A percentile compares a stretch with the other conserved stretches of the same genome.
phyloP scores from a whole-genome alignment of 108 stramenopile genomes.

The Cylindrotheca closterium region DNA sequence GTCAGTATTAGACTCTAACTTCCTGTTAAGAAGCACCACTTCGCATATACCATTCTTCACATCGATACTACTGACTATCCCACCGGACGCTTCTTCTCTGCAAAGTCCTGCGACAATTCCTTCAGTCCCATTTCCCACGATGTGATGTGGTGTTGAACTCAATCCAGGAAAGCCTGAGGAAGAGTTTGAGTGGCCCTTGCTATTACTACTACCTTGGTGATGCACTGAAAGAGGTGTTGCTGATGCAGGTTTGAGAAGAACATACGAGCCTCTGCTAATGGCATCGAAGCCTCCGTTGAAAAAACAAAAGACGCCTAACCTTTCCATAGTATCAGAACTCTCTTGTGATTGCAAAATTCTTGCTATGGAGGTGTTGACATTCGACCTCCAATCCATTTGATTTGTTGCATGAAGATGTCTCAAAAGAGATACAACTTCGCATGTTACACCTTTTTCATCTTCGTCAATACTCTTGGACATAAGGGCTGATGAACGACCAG shows the following conservation, averaged over 20 bases:
- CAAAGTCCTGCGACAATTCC: conserved; percentile 71
- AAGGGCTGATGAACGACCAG: conserved; percentile 29
- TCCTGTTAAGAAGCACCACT: conserved; percentile 52
- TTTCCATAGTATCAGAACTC: conserved; percentile 4
- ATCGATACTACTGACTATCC: conserved; percentile 76
- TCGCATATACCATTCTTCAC: conserved; percentile 70
- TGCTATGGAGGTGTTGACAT: conserved; percentile 23
- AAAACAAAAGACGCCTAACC: conserved; percentile 59
- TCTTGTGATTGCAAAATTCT: neutral
- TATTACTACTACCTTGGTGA: conserved; percentile 21
- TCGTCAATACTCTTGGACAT: conserved; percentile 13
- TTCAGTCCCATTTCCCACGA: conserved; percentile 74
- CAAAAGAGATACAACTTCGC: conserved; percentile 57
- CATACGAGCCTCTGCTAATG: conserved; percentile 47
- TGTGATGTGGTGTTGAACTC: conserved; percentile 41
- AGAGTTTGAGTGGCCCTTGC: conserved; percentile 27
- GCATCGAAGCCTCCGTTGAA: conserved; percentile 55
- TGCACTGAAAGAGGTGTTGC: conserved; percentile 56
- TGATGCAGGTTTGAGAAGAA: conserved; percentile 63
- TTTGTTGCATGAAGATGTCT: conserved; percentile 49
- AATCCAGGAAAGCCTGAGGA: conserved; percentile 16
- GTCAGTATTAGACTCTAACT: neutral
- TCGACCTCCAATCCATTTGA: conserved; percentile 27
- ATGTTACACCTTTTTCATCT: conserved; percentile 30
- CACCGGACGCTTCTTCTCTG: conserved; percentile 54